Evolutionary conservation across 1,139 yeast genomes (phyloP), one percentile per base, ranked within the genome.

Genomic region (Eremothecium coryli): DNA sequence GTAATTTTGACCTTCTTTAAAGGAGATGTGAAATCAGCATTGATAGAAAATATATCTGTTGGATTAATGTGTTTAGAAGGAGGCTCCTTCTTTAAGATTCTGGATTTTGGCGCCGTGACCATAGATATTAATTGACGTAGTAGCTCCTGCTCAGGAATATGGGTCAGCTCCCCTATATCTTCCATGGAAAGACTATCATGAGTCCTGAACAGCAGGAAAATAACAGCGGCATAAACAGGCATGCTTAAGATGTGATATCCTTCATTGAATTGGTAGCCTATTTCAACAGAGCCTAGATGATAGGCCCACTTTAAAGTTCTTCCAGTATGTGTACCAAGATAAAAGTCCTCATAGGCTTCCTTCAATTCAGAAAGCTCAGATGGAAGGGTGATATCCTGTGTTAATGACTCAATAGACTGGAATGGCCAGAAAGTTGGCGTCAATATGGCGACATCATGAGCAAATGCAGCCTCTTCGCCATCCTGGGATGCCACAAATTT

Each of bases 221-320:
- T 75, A 0, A 82, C 63, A 30, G 85, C 93, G 10, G 95, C 84
- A 46, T 77, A 75, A 0, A 93, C 71, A 0, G 95, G 78, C 71
- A 88, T 68, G 45, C 76, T 82, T 33, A 88, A 71, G 38, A 82
- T 93, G 51, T 90, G 88, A 1, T 82, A 73, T 32, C 75, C 70
- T 27, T 74, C 70, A 5, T 79, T 77, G 44, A 75, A 79, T 21
- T 77, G 66, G 44, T 76, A 72, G 35, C 79, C 65, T 38, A 93
- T 68, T 48, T 86, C 96, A 43, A 82, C 76, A 2, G 85, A 74
- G 1, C 95, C 94, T 50, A 78, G 72, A 46, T 78, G 77, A 16
- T 88, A 85, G 31, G 86, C 79, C 96, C 96, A 90, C 29, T 66
- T 71, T 36, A 90, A 61, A 21, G 74, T 71, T 49, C 95, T 72